These are phyloP conservation scores for Chalciporus sp. DNA, from an alignment of 1,284 basidiomycete genomes.

Conservation along the genomic window DNA sequence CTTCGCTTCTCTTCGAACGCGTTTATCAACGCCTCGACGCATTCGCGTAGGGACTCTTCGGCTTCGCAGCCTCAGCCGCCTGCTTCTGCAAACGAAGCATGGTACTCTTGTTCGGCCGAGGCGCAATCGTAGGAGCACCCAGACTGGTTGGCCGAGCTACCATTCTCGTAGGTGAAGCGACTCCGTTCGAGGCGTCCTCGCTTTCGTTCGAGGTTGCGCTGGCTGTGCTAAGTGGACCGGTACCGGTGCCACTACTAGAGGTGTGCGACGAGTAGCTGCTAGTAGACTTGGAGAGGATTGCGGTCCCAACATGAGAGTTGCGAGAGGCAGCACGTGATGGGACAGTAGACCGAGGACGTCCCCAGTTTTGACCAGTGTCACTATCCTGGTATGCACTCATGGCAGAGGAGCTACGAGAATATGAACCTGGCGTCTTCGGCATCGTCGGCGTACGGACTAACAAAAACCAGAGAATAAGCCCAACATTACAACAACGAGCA, in stretches of 20 bases:
- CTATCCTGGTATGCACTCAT: conserved; percentile 31
- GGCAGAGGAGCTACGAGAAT: conserved; percentile 44
- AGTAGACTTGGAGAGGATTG: conserved; percentile 14
- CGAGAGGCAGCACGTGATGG: conserved; percentile 33
- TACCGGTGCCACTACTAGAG: conserved; percentile 32
- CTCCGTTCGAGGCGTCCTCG: conserved; percentile 18
- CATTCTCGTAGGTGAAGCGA: conserved; percentile 23
- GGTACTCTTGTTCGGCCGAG: conserved; percentile 74
- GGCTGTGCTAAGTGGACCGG: conserved; percentile 29
- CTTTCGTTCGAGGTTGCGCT: conserved; percentile 23
- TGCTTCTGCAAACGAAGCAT: conserved; percentile 67
- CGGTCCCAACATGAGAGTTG: conserved; percentile 13
- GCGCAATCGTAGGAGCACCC: conserved; percentile 58
- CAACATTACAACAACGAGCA: neutral
- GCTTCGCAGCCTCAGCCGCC: conserved; percentile 30
- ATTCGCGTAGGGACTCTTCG: conserved; percentile 37
- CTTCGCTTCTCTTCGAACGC: neutral
- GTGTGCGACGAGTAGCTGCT: conserved; percentile 32
- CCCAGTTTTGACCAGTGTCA: conserved; percentile 10
- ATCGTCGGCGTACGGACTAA: conserved; percentile 45
- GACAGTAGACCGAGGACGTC: conserved; percentile 23
- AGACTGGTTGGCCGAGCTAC: conserved; percentile 56
- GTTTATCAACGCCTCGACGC: conserved; percentile 28
- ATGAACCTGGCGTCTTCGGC: conserved; percentile 42
- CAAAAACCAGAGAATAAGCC: neutral